Percentiles rank a stretch among this genome's conserved stretches.
Conservation (phyloP, 2,329 filamentous ascomycete genomes). For the Didymella sp. region DNA sequence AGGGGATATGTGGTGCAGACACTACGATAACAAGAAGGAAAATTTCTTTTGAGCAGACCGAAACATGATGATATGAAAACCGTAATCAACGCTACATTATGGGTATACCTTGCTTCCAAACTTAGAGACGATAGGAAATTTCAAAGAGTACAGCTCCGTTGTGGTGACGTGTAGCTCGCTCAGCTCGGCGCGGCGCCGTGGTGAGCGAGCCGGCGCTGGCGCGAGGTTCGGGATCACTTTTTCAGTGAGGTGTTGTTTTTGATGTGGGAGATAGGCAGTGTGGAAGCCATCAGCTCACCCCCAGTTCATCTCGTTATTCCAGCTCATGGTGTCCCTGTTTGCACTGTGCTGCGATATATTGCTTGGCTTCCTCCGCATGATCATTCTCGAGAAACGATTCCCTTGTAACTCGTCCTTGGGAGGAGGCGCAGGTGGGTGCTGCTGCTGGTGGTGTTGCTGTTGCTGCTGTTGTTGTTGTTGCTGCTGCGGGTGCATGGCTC, state of each 20-base stretch:
- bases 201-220: slow-evolving; percentile 17
- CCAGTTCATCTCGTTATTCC: slow-evolving; percentile 48
- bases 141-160: slow-evolving; percentile 38
- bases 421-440: slow-evolving; percentile 45
- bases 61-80: slow-evolving; percentile 20
- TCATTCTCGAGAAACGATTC: slow-evolving; percentile 46
- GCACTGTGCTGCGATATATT: slow-evolving; percentile 49
- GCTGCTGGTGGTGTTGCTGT: slow-evolving; percentile 41
- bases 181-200: slow-evolving; percentile 16
- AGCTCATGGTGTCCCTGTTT: slow-evolving; percentile 42
- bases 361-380: slow-evolving; percentile 46
- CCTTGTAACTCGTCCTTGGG: slow-evolving; percentile 45
- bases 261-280: not conserved
- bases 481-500: slow-evolving; percentile 34
- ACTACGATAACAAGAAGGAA: slow-evolving; percentile 16
- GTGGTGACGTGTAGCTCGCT: slow-evolving; percentile 48
- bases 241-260: slow-evolving; percentile 38
- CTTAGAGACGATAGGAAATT: slow-evolving; percentile 32
- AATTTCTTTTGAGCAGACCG: slow-evolving; percentile 10
- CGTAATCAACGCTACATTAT: slow-evolving; percentile 43
- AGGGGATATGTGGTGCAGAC: slow-evolving; percentile 10
- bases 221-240: slow-evolving; percentile 52
- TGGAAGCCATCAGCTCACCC: slow-evolving; percentile 27
- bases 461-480: slow-evolving; percentile 6
- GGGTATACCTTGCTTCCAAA: slow-evolving; percentile 44